Base-by-base conservation (phyloP, 1,284 basidiomycete species). In the Wolfiporia cocos region DNA sequence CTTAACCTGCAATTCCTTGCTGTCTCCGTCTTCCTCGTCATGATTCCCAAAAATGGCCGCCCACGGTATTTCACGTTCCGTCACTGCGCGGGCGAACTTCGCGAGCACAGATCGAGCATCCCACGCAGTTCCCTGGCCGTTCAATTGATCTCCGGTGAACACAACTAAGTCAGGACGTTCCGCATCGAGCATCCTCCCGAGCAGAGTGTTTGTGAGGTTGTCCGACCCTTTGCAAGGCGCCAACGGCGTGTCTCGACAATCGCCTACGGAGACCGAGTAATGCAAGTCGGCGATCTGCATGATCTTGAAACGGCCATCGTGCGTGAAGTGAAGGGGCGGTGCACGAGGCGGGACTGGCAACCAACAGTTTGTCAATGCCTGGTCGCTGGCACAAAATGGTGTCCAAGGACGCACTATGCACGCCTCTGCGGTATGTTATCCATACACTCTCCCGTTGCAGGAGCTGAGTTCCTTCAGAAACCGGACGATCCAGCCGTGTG, bases 31-130 rank as follows among this genome's bases (percentile, higher is more conserved):
- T 51, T 92, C 87, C 36, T 77, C 74, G 54, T 95, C 92, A 59
- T 97, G 94, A 56, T 99, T 97, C 2, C 94, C 91, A 58, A 96
- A 90, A 4, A 97, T 76, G 0, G 84, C 86, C 2, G 89, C 80
- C 90, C 92, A 99, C 0, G 92, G 86, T 23, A 96, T 86, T 35
- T 73, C 64, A 19, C 85, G 76, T 11, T 82, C 74, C 9, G 86
- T 86, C 4, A 91, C 84, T 0, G 81, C 81, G 15, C 70, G 71
- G 0, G 90, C 81, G 55, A 93, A 94, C 62, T 95, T 95, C 3
- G 92, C 84, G 3, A 97, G 68, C 2, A 94, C 86, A 3, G 83
- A 86, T 50, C 81, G 78, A 3, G 85, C 71, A 51, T 96, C 92
- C 86, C 92, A 97, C 0, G 84, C 81, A 0, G 88, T 91, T 1